Percentiles rank a stretch among this genome's conserved stretches.
Evolutionary conservation across 305 asterid genomes (phyloP).

Genomic region (Euphrasia arctica): DNA sequence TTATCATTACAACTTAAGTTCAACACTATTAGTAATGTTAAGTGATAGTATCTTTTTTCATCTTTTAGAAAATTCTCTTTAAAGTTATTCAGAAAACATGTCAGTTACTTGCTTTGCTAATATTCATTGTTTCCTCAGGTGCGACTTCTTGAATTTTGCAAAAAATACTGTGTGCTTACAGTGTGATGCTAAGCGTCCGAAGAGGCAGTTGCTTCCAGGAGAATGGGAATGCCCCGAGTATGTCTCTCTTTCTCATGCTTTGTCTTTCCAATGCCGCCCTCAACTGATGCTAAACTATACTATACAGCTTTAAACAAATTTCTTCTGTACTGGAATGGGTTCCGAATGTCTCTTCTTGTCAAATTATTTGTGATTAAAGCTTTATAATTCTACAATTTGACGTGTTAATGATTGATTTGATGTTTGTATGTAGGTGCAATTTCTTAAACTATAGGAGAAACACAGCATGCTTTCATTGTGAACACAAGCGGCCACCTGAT

Average conservation of each 20-base stretch:
- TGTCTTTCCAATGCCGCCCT: neutral
- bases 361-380: constrained; percentile 7
- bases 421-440: constrained; percentile 70
- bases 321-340: neutral
- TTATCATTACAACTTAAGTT: neutral
- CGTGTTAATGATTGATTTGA: constrained; percentile 20
- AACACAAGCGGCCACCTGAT: constrained; percentile 88
- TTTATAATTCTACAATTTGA: constrained; percentile 21
- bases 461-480: constrained; percentile 90
- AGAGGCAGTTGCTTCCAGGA: constrained; percentile 96
- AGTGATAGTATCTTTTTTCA: constrained; percentile 3
- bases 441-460: constrained; percentile 95
- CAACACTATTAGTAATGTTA: neutral
- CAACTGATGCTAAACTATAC: neutral
- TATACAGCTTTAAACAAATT: neutral
- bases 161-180: constrained; percentile 88
- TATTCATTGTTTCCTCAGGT: constrained; percentile 46
- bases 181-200: constrained; percentile 97
- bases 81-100: constrained; percentile 1
- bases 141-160: constrained; percentile 94
- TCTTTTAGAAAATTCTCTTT: constrained; percentile 1
- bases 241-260: constrained; percentile 24
- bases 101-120: constrained; percentile 13
- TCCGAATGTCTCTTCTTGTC: neutral
- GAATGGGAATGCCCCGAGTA: constrained; percentile 99